A percentile compares a stretch with the other conserved stretches of the same genome.
These are phyloP conservation scores for Penicillium antarcticum DNA, from an alignment of 495 filamentous ascomycete genomes.

Conservation along the genomic window DNA sequence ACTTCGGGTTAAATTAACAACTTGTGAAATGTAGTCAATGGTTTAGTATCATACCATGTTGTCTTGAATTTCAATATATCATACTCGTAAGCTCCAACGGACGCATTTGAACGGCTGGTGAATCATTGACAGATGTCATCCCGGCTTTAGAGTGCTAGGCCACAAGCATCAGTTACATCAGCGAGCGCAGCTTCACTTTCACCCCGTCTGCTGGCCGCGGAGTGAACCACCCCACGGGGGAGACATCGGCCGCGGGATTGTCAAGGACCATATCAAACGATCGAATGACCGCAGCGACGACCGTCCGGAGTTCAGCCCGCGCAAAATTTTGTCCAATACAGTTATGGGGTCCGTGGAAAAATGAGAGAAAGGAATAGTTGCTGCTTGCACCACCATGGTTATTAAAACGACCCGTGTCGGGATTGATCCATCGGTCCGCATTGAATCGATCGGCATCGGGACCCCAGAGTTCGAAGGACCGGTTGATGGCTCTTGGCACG, in stretches of 20 bases:
- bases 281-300: slow-evolving; percentile 68
- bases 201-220: no score
- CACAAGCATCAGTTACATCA: no score
- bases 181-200: no score
- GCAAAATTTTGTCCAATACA: slow-evolving; percentile 75
- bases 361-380: slow-evolving; percentile 70
- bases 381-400: slow-evolving; percentile 48
- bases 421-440: slow-evolving; percentile 69
- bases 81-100: no score
- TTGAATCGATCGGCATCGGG: slow-evolving; percentile 65
- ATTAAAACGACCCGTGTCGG: slow-evolving; percentile 21
- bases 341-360: slow-evolving; percentile 67
- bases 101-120: no score
- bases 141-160: no score
- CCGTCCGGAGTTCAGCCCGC: slow-evolving; percentile 68
- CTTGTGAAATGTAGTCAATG: no score
- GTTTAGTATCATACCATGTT: no score
- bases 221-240: no score
- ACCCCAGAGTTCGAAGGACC: slow-evolving; percentile 70
- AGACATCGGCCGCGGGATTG: background rate
- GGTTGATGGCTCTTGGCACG: slow-evolving; percentile 56
- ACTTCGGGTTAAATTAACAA: no score
- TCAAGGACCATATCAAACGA: slow-evolving; percentile 48
- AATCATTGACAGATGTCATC: no score
- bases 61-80: no score